Evolutionary conservation across 495 filamentous ascomycete genomes (phyloP), one percentile per base, ranked within the genome.

Genomic region (Hypoxylon subgilvum): DNA sequence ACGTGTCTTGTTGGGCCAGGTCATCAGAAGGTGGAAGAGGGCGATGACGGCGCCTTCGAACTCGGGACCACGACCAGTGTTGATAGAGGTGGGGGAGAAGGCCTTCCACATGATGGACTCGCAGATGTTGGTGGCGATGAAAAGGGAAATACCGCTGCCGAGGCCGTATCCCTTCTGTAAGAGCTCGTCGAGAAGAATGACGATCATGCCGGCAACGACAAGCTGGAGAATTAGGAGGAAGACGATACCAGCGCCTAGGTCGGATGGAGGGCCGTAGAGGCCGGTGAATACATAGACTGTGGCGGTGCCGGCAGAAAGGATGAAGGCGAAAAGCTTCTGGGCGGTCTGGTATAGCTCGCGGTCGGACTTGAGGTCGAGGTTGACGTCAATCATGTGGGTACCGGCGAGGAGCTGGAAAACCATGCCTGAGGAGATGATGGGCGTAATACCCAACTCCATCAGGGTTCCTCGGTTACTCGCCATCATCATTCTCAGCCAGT

Each of bases 121-220:
- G 87, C 95, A 99, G 78, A 99, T 97, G 84, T 97, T 97, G 80
- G 95, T 99, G 49, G 95, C 95, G 72, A 99, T 99, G 85, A 99
- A 99, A 49, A 99, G 88, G 36, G 92, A 96, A 74, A 99, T 99
- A 78, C 95, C 95, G 73, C 89, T 93, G 72, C 94, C 95, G 51
- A 99, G 87, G 73, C 95, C 95, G 69, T 99, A 99, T 48, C 95
- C 94, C 84, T 99, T 99, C 81, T 97, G 95, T 67, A 99, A 87
- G 49, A 99, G 87, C 82, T 99, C 95, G 71, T 99, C 95, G 55
- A 99, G 89, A 45, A 99, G 90, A 76, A 99, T 97, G 77, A 97
- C 95, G 67, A 99, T 92, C 71, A 99, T 84, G 71, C 95, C 95
- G 57, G 95, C 94, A 61, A 96, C 83, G 64, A 97, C 91, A 52